Evolutionary conservation across 495 filamentous ascomycete genomes (phyloP).

Genomic region (Neurospora discreta): DNA sequence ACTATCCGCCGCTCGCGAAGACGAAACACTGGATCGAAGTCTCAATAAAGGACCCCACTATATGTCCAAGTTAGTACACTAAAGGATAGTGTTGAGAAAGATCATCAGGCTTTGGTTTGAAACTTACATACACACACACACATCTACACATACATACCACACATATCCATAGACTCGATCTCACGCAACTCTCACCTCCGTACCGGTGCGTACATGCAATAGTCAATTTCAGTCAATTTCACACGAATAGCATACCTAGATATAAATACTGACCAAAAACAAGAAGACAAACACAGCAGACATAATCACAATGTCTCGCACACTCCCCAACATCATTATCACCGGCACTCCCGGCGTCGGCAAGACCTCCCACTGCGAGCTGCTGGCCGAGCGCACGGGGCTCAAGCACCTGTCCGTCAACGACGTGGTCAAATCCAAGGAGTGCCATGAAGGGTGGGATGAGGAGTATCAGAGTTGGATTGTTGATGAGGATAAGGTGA

Average conservation of each 20-base stretch:
- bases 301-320: slow-evolving; percentile 35
- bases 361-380: slow-evolving; percentile 82
- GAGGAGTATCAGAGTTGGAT: slow-evolving; percentile 80
- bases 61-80: background rate
- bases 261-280: background rate
- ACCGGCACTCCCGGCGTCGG: slow-evolving; percentile 94
- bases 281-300: background rate
- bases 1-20: background rate
- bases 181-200: background rate
- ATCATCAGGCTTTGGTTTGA: background rate
- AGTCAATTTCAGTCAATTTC: too few relatives aligned
- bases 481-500: slow-evolving; percentile 92
- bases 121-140: background rate
- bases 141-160: background rate
- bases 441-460: slow-evolving; percentile 75
- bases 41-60: background rate
- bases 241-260: too few relatives aligned
- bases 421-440: slow-evolving; percentile 72
- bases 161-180: background rate
- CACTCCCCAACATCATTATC: slow-evolving; percentile 78
- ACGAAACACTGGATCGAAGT: background rate
- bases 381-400: slow-evolving; percentile 50
- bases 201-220: background rate
- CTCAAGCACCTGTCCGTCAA: slow-evolving; percentile 84
- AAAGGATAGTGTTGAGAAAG: background rate